Percentiles rank a stretch among this genome's conserved stretches.
These are phyloP conservation scores for Stagonosporopsis cucurbitacearum DNA, from an alignment of 2,329 filamentous ascomycete species.

Conservation along the genomic window DNA sequence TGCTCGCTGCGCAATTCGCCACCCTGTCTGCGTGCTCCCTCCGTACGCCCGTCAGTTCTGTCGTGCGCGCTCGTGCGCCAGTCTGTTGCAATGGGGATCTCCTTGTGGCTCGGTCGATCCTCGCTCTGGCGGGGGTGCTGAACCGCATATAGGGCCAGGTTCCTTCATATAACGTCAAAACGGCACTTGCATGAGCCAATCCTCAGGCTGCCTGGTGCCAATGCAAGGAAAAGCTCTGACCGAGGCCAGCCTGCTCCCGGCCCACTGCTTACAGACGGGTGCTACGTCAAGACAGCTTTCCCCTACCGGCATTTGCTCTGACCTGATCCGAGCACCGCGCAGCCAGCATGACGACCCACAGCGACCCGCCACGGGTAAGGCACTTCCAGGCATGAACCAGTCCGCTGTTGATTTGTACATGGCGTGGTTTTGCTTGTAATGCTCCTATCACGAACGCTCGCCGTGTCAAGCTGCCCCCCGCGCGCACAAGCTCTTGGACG, in stretches of 20 bases:
- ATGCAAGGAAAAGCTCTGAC: conserved; percentile 46
- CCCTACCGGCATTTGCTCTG: conserved; percentile 41
- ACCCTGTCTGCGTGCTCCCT: conserved; percentile 26
- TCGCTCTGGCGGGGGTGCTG: conserved; percentile 39
- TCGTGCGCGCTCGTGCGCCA: conserved; percentile 41
- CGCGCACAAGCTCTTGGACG: conserved; percentile 16
- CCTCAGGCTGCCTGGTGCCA: conserved; percentile 44
- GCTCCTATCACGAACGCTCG: conserved; percentile 8
- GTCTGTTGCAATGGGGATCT: conserved; percentile 34
- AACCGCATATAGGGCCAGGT: conserved; percentile 49
- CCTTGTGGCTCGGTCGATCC: conserved; percentile 47
- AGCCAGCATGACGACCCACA: conserved; percentile 36
- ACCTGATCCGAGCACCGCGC: conserved; percentile 32
- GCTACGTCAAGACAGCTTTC: conserved; percentile 45
- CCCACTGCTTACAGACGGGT: conserved; percentile 44
- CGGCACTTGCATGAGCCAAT: conserved; percentile 50
- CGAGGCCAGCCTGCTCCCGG: conserved; percentile 33
- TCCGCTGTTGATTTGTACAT: conserved; percentile 26
- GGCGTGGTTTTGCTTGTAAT: conserved; percentile 27
- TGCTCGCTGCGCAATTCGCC: conserved; percentile 20
- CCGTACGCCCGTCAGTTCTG: conserved; percentile 36
- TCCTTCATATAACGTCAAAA: conserved; percentile 47
- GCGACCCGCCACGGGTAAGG: conserved; percentile 30
- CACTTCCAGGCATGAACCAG: conserved; percentile 39
- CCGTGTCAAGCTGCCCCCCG: conserved; percentile 12